Evolutionary conservation across 2,329 filamentous ascomycete genomes (phyloP).

Genomic region (Verticillium zaregamsianum): DNA sequence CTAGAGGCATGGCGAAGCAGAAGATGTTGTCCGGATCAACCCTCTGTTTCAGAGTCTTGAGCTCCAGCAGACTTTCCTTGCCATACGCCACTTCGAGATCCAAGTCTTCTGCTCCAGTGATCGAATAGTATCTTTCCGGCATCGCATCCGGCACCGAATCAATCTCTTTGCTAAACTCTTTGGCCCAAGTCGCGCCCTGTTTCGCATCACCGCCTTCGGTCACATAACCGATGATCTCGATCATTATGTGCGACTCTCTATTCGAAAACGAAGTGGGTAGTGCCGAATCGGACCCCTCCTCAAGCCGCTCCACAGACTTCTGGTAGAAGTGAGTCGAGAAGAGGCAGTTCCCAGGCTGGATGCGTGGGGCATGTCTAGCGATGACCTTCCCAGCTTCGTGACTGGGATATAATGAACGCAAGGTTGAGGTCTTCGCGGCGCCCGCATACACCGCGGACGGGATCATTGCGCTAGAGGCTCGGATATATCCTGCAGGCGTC

Average conservation of each 20-base stretch:
- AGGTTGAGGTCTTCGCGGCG: constrained; percentile 13
- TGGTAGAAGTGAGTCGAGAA: constrained; percentile 23
- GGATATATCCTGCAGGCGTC: constrained; percentile 15
- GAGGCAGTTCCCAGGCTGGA: constrained; percentile 17
- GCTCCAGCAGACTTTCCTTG: constrained; percentile 13
- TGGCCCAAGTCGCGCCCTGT: constrained; percentile 19
- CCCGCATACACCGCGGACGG: constrained; percentile 16
- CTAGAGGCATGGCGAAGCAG: not conserved
- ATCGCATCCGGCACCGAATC: constrained; percentile 20
- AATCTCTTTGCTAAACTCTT: constrained; percentile 14
- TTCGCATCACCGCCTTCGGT: constrained; percentile 16
- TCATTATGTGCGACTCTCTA: constrained; percentile 26
- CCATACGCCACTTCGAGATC: constrained; percentile 25
- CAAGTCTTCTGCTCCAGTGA: constrained; percentile 19
- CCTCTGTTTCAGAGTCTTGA: constrained; percentile 9
- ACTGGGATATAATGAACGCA: constrained; percentile 17
- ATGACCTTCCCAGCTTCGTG: constrained; percentile 19
- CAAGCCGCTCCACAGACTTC: constrained; percentile 13
- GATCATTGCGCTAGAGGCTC: constrained; percentile 14
- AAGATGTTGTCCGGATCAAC: constrained; percentile 12
- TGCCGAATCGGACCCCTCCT: no score
- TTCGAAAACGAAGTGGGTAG: constrained; percentile 19
- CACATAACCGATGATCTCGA: constrained; percentile 27
- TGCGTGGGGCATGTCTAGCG: constrained; percentile 15
- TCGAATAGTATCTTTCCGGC: constrained; percentile 24